Base-by-base conservation (phyloP, 1,139 yeast genomes). In the Nakaseomyces bracarensis region DNA sequence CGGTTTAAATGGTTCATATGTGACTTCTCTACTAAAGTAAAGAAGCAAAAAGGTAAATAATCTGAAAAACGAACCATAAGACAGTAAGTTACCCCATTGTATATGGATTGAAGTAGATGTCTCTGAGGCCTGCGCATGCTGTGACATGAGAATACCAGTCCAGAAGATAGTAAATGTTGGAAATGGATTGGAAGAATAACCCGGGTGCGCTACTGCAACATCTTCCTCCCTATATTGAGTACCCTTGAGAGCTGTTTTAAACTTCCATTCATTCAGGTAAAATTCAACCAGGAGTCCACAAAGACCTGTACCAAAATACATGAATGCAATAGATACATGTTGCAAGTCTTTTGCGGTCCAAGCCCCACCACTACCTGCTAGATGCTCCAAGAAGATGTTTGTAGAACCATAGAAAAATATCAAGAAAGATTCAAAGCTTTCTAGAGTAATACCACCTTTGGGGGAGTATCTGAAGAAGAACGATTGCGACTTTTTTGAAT, bases 101-200 rank as follows among this genome's bases (percentile, higher is more conserved):
- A 74, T 67, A 61, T 91, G 98, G 48, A 91, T 75, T 27, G 67
- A 69, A 1, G 97, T 85, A 1, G 96, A 79, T 26, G 82, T 71
- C 38, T 63, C 68, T 0, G 91, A 79, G 3, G 89, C 85, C 64
- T 91, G 98, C 39, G 78, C 79, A 63, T 91, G 98, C 62, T 82
- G 85, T 2, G 96, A 86, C 98, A 91, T 91, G 49, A 91, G 70
- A n/a, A 82, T 71, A 20, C 98, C 98, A 1, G 97, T 91, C 95
- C 96, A 91, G 64, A 84, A 91, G 30, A 91, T 83, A 9, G 94
- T 86, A 50, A 91, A 74, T 1, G 86, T 77, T 1, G 98, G 97
- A 74, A 91, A 85, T 16, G 96, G 96, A 59, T 91, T 91, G 40
- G 89, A 87, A 3, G 86, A 77, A 57, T 69, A 82, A 0, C 93